Conservation (phyloP, 208 protist species). For the Leishmania gerbilli region DNA sequence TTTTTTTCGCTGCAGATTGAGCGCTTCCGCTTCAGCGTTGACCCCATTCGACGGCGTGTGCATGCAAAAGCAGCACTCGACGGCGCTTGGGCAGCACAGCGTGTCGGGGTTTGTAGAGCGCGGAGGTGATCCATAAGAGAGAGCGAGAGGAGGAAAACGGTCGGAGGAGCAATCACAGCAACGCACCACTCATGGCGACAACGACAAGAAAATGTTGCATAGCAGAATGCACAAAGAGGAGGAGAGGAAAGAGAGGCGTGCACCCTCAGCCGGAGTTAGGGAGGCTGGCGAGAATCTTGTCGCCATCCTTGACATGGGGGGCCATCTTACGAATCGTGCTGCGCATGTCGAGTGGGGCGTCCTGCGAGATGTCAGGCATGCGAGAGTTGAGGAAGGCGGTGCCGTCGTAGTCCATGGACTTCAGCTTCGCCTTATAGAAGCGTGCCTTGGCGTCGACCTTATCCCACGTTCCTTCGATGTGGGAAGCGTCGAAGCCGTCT, state of each 20-base stretch:
- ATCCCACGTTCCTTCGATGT: conserved; percentile 86
- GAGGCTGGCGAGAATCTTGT: conserved; percentile 76
- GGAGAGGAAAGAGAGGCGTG: neutral
- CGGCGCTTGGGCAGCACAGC: neutral
- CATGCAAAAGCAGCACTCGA: neutral
- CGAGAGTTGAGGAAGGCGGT: conserved; percentile 54
- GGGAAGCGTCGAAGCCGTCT: conserved; percentile 74
- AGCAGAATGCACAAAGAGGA: neutral
- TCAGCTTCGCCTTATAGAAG: conserved; percentile 89
- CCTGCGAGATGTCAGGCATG: conserved; percentile 76
- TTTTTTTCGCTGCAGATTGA: neutral
- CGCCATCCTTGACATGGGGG: conserved; percentile 81
- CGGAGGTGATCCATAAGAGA: neutral
- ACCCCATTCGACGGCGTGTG: neutral
- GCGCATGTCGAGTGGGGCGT: conserved; percentile 86
- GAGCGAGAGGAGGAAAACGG: neutral
- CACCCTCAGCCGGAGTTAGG: conserved; percentile 22
- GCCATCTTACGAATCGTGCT: conserved; percentile 80
- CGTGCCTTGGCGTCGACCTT: conserved; percentile 75
- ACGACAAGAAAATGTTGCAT: neutral
- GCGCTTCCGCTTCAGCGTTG: neutral
- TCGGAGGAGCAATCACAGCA: neutral
- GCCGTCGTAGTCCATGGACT: conserved; percentile 90
- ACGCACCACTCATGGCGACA: neutral
- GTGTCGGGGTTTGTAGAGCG: neutral